These are phyloP conservation scores for Epichloe uncinata DNA, from an alignment of 2,329 filamentous ascomycete species.

Conservation along the genomic window DNA sequence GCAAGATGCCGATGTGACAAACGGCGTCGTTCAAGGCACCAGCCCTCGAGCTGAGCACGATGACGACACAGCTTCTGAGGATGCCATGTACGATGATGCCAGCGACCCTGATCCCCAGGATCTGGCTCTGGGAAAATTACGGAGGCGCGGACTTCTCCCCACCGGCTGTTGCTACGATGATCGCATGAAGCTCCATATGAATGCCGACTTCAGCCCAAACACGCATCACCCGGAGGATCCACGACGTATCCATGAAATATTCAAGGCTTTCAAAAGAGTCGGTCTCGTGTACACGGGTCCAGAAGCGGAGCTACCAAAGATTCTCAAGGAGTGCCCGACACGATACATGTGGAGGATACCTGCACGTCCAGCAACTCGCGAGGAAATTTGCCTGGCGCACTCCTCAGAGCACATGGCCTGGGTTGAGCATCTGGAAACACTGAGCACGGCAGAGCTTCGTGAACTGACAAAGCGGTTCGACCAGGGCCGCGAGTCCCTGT, in stretches of 20 bases:
- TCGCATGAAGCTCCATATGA: conserved; percentile 90
- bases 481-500: conserved; percentile 60
- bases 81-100: conserved; percentile 22
- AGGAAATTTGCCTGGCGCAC: conserved; percentile 74
- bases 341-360: conserved; percentile 64
- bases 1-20: conserved; percentile 24
- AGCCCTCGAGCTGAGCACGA: conserved; percentile 13
- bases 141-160: conserved; percentile 39
- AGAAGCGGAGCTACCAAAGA: conserved; percentile 37
- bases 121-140: conserved; percentile 24
- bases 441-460: conserved; percentile 52
- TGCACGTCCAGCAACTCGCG: conserved; percentile 60
- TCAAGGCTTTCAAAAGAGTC: conserved; percentile 70
- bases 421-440: conserved; percentile 46
- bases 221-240: conserved; percentile 93
- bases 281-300: conserved; percentile 59
- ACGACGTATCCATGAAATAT: conserved; percentile 82
- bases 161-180: conserved; percentile 84
- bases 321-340: conserved; percentile 40
- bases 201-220: conserved; percentile 57
- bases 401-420: conserved; percentile 64
- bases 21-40: conserved; percentile 11
- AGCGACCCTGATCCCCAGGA: conserved; percentile 23
- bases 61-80: conserved; percentile 20
- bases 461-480: conserved; percentile 48